phyloP scores from a whole-genome alignment of 257 asterid genomes.

The Fraxinus anomala region DNA sequence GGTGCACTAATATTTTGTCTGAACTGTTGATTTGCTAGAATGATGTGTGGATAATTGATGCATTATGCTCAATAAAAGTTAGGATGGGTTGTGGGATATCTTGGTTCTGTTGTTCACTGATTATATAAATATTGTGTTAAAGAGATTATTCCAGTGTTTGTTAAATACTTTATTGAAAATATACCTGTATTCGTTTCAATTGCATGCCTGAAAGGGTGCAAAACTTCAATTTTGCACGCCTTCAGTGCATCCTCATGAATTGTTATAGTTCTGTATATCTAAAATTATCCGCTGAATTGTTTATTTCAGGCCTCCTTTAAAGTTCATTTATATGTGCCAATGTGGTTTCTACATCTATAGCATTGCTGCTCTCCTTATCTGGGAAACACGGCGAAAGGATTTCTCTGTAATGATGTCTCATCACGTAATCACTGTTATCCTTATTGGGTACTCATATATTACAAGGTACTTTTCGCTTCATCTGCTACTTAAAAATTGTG shows the following conservation, averaged over 20 bases:
- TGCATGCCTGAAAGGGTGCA: background rate
- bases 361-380: constrained; percentile 77
- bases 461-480: constrained; percentile 53
- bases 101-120: background rate
- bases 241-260: constrained; percentile 1
- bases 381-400: constrained; percentile 97
- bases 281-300: constrained; percentile 18
- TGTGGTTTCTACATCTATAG: constrained; percentile 89
- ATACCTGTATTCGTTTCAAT: background rate
- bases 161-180: background rate
- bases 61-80: background rate
- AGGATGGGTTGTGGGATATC: background rate
- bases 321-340: constrained; percentile 84
- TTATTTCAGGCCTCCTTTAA: constrained; percentile 60
- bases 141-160: background rate
- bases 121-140: background rate
- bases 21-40: background rate
- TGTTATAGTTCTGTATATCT: constrained; percentile 17
- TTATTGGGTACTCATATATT: constrained; percentile 68
- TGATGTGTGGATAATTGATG: background rate
- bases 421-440: constrained; percentile 79
- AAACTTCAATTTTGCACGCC: constrained; percentile 16
- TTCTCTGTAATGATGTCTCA: constrained; percentile 94
- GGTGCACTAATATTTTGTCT: background rate
- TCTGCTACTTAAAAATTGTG: constrained; percentile 12